Evolutionary conservation across 805 yeast species (phyloP), one percentile per base, ranked within the genome.

Genomic region (Saturnispora ahearnii): DNA sequence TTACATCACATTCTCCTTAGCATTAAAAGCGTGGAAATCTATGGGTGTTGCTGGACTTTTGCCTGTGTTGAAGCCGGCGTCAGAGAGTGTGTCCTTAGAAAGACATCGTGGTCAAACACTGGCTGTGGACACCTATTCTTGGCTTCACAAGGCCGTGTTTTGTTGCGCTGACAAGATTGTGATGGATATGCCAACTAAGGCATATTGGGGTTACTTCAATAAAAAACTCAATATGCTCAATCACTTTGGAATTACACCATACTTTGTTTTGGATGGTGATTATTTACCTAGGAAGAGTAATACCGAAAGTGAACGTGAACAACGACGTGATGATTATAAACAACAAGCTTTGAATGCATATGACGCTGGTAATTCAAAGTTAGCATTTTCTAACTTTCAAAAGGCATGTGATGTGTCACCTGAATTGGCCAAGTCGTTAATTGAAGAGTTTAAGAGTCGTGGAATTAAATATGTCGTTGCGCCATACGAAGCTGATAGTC

Each of bases 401-500:
- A 84, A 84, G 64, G 82, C 93, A 36, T 85, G 95, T 5, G 90
- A 84, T 57, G 84, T 93, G 11, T 85, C 96, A 2, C 88, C 96
- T 1, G 79, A 80, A 54, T 89, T 93, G 93, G 97, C 96, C 5
- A 86, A 86, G 58, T 75, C 87, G 11, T 73, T 91, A 11, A 88
- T 90, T 61, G 84, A 82, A 38, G 83, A 77, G 58, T 72, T 95
- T 54, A 81, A 80, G 56, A 55, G 63, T 12, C 70, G 74, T 43
- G 65, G 67, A 1, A 79, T 93, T 45, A 76, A 73, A 52, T 91
- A 78, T 59, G 77, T 93, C 7, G 99, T 93, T 8, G 98, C 99
- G 0, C 99, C 99, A 0, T 93, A 88, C 62, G 99, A 93, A 67
- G 99, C 99, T 0, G 99, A 93, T 64, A 84, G 99, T 1, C 99